These are phyloP conservation scores for Lactarius tabidus DNA, from an alignment of 768 basidiomycete genomes.

Conservation along the genomic window DNA sequence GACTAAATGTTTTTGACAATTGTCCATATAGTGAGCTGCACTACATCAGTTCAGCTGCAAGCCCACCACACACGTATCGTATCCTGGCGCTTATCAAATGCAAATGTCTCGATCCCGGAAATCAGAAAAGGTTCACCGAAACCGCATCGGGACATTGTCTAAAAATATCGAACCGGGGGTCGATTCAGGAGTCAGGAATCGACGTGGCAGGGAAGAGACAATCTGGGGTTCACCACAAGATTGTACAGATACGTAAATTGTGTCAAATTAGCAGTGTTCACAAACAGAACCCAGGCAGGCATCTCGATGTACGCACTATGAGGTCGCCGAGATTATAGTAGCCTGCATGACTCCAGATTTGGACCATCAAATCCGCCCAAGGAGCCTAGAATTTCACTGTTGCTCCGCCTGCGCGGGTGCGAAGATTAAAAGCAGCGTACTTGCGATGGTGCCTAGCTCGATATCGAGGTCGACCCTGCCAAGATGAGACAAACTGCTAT, in stretches of 20 bases:
- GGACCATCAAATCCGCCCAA: constrained; percentile 4
- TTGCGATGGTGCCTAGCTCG: constrained; percentile 31
- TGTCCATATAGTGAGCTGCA: constrained; percentile 35
- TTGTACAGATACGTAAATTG: constrained; percentile 40
- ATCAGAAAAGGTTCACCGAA: constrained; percentile 39
- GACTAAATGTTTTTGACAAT: constrained; percentile 40
- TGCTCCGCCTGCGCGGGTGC: constrained; percentile 35
- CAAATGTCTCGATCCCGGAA: constrained; percentile 46
- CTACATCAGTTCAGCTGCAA: background rate
- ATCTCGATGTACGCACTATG: constrained; percentile 40
- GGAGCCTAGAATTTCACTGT: constrained; percentile 29
- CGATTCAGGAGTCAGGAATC: constrained; percentile 10
- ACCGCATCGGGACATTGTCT: constrained; percentile 50
- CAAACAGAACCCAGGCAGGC: constrained; percentile 33
- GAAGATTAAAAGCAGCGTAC: constrained; percentile 37
- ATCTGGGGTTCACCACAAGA: constrained; percentile 37
- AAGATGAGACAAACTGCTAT: background rate
- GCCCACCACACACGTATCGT: background rate
- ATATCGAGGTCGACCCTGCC: constrained; percentile 39
- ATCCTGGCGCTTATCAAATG: constrained; percentile 29
- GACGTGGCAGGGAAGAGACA: background rate
- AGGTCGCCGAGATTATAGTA: constrained; percentile 37
- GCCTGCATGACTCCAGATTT: constrained; percentile 23
- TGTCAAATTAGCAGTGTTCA: constrained; percentile 38
- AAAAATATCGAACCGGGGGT: background rate